Conservation (phyloP, 331 rosid species). For the Malus hybrid region DNA sequence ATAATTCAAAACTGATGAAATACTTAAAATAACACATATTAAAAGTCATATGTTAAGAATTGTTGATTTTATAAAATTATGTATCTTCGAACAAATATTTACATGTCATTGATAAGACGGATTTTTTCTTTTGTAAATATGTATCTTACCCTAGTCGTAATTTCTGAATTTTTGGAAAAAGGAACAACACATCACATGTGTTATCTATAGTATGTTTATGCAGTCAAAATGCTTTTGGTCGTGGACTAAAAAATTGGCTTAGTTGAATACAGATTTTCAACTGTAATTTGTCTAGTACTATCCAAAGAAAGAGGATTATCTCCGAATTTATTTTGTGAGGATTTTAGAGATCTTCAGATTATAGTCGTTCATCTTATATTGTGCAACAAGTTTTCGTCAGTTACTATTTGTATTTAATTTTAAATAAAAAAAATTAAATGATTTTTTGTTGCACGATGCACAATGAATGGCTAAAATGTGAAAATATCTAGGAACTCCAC, state of each 20-base stretch:
- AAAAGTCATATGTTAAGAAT: not conserved
- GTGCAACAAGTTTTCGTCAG: accelerated
- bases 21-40: too few species aligned
- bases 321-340: accelerated
- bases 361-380: too few species aligned
- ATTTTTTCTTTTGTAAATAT: too few species aligned
- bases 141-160: not conserved
- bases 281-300: not conserved
- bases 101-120: too few species aligned
- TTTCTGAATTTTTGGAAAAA: not conserved
- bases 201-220: not conserved
- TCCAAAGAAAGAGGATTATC: too few species aligned
- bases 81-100: too few species aligned
- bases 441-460: too few species aligned
- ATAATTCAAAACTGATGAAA: not conserved
- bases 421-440: too few species aligned
- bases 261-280: conserved; percentile 14
- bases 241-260: not conserved
- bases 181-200: not conserved
- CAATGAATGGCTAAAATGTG: accelerated
- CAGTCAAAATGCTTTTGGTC: conserved; percentile 1
- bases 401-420: too few species aligned
- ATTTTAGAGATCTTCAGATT: accelerated
- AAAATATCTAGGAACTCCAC: too few species aligned
- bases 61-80: too few species aligned